A percentile compares a stretch with the other conserved stretches of the same genome.
Conservation (phyloP, 257 asterid genomes). For the Nicotiana paniculata region DNA sequence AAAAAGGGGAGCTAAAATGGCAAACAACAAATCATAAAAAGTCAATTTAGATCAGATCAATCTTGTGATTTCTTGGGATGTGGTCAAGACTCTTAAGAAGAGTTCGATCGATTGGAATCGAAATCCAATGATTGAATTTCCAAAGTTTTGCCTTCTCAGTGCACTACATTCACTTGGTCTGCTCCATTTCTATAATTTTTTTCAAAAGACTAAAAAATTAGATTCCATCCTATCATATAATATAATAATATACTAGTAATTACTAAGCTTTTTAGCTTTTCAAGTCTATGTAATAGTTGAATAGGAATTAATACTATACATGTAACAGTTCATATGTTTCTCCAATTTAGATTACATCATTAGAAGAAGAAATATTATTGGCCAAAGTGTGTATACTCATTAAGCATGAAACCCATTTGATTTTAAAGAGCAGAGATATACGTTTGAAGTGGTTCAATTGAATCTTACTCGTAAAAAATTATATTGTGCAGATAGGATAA, state of each 20-base stretch:
- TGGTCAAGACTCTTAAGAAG: slow-evolving; percentile 16
- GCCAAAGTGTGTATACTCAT: background rate
- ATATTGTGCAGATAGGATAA: background rate
- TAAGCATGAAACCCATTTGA: background rate
- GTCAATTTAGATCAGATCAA: slow-evolving; percentile 37
- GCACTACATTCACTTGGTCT: slow-evolving; percentile 26
- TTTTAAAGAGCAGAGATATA: background rate
- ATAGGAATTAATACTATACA: background rate
- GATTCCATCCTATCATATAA: background rate
- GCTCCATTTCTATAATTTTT: slow-evolving; percentile 13
- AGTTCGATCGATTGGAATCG: slow-evolving; percentile 41
- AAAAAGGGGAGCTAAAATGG: slow-evolving; percentile 33
- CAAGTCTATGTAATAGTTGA: background rate
- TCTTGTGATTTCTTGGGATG: slow-evolving; percentile 48
- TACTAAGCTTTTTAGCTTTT: background rate
- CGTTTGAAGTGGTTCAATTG: background rate
- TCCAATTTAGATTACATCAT: background rate
- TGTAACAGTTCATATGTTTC: background rate
- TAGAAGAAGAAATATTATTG: background rate
- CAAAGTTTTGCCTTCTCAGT: slow-evolving; percentile 36
- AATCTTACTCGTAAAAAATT: background rate
- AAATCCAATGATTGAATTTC: slow-evolving; percentile 60
- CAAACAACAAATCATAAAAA: slow-evolving; percentile 72
- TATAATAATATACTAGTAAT: background rate
- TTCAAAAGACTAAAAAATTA: background rate